Percentiles rank a stretch among this genome's conserved stretches.
phyloP scores from a whole-genome alignment of 305 asterid species.

The Solanum hybrid region DNA sequence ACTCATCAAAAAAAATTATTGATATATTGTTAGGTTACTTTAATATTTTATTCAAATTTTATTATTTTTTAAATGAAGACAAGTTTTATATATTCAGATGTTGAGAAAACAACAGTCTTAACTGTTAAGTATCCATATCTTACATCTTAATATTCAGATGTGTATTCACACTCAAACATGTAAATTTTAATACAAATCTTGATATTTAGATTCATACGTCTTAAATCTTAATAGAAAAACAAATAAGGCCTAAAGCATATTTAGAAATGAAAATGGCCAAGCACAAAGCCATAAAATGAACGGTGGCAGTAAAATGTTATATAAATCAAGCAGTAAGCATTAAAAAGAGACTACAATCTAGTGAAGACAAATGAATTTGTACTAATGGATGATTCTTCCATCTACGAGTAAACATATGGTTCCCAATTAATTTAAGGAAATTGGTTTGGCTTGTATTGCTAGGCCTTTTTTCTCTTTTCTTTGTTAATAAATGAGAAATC shows the following conservation, averaged over 20 bases:
- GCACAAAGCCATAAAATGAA: not conserved
- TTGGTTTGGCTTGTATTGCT: not conserved
- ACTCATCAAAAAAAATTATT: not conserved
- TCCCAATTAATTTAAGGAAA: not conserved
- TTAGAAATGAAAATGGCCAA: not conserved
- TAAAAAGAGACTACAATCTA: not conserved
- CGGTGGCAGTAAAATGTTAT: not conserved
- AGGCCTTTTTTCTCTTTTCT: not conserved
- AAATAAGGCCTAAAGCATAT: not conserved
- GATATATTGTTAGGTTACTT: not conserved
- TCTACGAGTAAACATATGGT: not conserved
- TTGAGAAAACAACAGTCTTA: not conserved
- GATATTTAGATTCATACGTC: not conserved
- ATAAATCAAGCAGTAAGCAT: not conserved
- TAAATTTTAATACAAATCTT: not conserved
- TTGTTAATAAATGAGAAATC: not conserved
- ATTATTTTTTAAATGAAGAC: not conserved
- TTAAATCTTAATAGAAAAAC: not conserved
- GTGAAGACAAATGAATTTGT: not conserved
- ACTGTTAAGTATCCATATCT: not conserved
- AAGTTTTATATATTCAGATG: not conserved
- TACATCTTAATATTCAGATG: not conserved
- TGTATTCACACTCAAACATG: not conserved
- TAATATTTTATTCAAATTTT: not conserved
- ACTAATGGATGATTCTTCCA: not conserved